These are phyloP conservation scores for Opeltia flavorubescens DNA, from an alignment of 495 filamentous ascomycete genomes.

Conservation along the genomic window DNA sequence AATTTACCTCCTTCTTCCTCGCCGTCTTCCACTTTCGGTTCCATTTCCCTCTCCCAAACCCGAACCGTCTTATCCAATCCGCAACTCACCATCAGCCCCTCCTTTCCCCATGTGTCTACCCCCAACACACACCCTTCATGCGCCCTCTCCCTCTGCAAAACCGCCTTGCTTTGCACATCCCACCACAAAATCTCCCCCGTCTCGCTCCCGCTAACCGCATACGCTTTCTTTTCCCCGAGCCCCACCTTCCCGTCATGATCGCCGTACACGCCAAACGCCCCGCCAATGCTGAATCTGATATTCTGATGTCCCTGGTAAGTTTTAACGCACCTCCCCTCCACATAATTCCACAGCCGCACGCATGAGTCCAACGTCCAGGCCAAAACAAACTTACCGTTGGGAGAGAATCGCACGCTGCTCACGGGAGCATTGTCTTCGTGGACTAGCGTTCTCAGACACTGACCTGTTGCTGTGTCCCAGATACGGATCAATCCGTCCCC, in stretches of 20 bases:
- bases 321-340: conserved; percentile 76
- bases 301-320: conserved; percentile 94
- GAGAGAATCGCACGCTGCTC: conserved; percentile 78
- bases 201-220: conserved; percentile 73
- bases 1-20: neutral
- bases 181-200: conserved; percentile 75
- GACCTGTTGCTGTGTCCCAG: conserved; percentile 92
- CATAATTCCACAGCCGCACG: conserved; percentile 88
- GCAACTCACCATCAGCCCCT: conserved; percentile 41
- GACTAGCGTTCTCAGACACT: conserved; percentile 86
- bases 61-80: conserved; percentile 50
- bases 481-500: conserved; percentile 84
- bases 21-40: neutral
- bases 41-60: conserved; percentile 39
- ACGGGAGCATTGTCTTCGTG: conserved; percentile 93
- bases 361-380: conserved; percentile 85
- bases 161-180: conserved; percentile 75
- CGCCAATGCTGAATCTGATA: conserved; percentile 64
- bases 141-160: conserved; percentile 55
- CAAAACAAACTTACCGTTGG: conserved; percentile 83
- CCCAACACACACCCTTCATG: conserved; percentile 76
- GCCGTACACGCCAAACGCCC: conserved; percentile 60
- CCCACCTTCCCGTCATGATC: neutral
- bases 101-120: conserved; percentile 48
- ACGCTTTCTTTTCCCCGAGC: conserved; percentile 30